A percentile compares a stretch with the other conserved stretches of the same genome.
phyloP scores from a whole-genome alignment of 495 filamentous ascomycete genomes.

The Cenococcum geophilum region DNA sequence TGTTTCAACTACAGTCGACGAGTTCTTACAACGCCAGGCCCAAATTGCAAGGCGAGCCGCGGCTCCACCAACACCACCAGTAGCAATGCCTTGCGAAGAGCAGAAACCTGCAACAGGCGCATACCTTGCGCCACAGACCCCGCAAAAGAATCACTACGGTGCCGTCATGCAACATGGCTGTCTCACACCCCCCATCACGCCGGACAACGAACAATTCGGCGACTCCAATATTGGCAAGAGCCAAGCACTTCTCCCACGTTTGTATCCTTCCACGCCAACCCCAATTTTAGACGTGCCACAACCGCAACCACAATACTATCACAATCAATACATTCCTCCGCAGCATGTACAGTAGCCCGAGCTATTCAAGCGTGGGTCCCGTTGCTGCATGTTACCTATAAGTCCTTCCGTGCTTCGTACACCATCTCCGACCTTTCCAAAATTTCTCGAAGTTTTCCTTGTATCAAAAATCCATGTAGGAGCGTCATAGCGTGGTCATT shows the following conservation, averaged over 20 bases:
- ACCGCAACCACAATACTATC: constrained; percentile 23
- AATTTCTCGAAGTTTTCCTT: constrained; percentile 17
- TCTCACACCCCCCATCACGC: constrained; percentile 91
- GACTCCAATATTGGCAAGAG: constrained; percentile 24
- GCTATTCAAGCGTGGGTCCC: not conserved
- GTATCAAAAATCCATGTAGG: constrained; percentile 33
- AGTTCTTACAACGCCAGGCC: constrained; percentile 80
- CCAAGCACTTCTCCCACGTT: constrained; percentile 19
- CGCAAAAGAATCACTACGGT: constrained; percentile 66
- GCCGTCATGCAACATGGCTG: constrained; percentile 68
- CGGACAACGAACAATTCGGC: constrained; percentile 50
- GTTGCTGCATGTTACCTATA: constrained; percentile 2
- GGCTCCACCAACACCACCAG: constrained; percentile 63
- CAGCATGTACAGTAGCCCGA: constrained; percentile 26
- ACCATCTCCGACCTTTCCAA: not conserved
- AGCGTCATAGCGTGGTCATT: constrained; percentile 37
- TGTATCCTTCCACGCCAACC: constrained; percentile 32
- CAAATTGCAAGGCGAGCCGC: constrained; percentile 56
- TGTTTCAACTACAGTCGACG: constrained; percentile 73
- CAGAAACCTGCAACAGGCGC: constrained; percentile 40
- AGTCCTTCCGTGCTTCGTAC: not conserved
- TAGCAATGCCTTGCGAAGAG: constrained; percentile 46
- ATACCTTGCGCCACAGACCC: constrained; percentile 63
- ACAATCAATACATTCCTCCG: constrained; percentile 29
- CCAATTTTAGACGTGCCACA: constrained; percentile 35